Conservation (phyloP, 139 green algal genomes). For the Monoraphidium neglectum region DNA sequence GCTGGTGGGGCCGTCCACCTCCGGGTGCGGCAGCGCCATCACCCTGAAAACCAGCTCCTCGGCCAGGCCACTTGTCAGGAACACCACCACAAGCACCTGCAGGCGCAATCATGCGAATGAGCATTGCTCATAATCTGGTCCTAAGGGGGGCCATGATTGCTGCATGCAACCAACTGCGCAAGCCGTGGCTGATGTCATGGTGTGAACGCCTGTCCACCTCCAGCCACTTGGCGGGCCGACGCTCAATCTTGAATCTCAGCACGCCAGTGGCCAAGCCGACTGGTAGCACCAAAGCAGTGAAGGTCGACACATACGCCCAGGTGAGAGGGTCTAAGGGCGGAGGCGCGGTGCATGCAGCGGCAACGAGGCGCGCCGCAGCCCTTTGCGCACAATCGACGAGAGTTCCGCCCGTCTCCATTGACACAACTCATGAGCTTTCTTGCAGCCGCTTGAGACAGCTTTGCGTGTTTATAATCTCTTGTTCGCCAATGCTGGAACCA, state of each 20-base stretch:
- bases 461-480: no score
- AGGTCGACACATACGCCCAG: background rate
- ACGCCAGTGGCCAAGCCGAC: background rate
- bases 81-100: conserved; percentile 16
- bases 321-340: background rate
- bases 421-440: no score
- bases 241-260: conserved; percentile 12
- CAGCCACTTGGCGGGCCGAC: conserved; percentile 15
- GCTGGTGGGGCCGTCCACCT: conserved; percentile 10
- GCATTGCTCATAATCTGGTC: background rate
- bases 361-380: no score
- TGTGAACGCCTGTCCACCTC: background rate
- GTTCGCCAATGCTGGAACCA: no score
- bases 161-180: background rate
- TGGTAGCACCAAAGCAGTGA: conserved; percentile 5
- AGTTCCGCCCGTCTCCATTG: no score
- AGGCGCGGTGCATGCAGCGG: background rate
- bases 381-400: no score
- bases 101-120: background rate
- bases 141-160: background rate
- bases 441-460: no score
- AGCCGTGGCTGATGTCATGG: background rate
- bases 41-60: conserved; percentile 24
- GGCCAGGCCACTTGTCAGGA: conserved; percentile 5
- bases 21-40: conserved; percentile 22